Evolutionary conservation across 768 basidiomycete species (phyloP), one percentile per base, ranked within the genome.

Genomic region (Lanmaoa pseudosensibilis): DNA sequence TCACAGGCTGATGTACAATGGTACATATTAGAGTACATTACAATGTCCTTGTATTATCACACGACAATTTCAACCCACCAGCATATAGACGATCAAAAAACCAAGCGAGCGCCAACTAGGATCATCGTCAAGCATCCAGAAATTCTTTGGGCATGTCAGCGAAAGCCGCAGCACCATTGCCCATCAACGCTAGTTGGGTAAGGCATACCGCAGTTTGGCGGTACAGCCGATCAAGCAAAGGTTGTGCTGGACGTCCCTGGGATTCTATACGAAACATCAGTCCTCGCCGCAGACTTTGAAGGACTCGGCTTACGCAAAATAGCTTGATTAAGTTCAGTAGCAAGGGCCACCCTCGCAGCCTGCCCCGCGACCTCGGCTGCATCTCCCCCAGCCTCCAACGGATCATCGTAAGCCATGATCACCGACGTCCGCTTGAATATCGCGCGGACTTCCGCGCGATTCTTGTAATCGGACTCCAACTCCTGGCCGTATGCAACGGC

Each of bases 361-460:
- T 85, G 81, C 39, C 90, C 85, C 10, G 83, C 89, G 21, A 90
- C 80, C 59, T 83, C 83, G 19, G 85, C 82, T 16, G 84, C 81
- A 33, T 83, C 79, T 13, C 87, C 87, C 5, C 83, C 84, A 7
- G 81, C 86, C 54, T 80, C 81, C 56, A 83, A 70, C 21, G 90
- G 91, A 68, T 91, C 85, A 41, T 86, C 82, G 68, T 85, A 94
- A 37, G 91, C 90, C 56, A 94, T 82, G 54, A 94, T 84, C 27
- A 86, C 83, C 58, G 91, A 88, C 10, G 92, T 88, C 52, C 84
- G 81, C 65, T 84, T 85, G 69, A 91, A 84, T 46, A 89, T 75
- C 15, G 79, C 75, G 52, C 83, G 81, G 33, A 93, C 81, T 62
- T 85, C 84, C 1, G 83, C 75, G 23, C 91, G 80, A 33, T 74